These are phyloP conservation scores for Talinum fruticosum DNA, from an alignment of 148 eudicot species.

Conservation along the genomic window DNA sequence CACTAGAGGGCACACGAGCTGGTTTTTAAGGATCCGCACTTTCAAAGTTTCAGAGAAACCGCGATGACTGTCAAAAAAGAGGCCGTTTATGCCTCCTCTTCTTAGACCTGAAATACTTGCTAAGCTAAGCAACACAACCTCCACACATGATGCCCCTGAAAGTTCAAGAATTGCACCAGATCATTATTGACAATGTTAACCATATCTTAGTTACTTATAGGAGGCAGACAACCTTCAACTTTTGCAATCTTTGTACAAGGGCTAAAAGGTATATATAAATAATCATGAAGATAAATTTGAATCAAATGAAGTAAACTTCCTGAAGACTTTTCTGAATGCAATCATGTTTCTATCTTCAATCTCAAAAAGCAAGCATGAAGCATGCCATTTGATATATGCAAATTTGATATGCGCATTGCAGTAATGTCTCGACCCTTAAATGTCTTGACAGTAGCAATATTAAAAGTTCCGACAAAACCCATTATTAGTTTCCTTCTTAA, in stretches of 20 bases:
- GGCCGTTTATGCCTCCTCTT: conserved; percentile 2
- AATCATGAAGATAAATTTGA: neutral
- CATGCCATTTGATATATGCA: no score
- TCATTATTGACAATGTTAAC: neutral
- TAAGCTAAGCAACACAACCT: conserved; percentile 63
- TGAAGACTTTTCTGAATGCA: neutral
- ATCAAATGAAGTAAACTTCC: neutral
- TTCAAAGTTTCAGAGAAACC: conserved; percentile 12
- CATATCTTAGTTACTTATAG: neutral
- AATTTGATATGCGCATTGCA: no score
- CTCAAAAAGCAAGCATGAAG: no score
- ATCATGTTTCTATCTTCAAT: no score
- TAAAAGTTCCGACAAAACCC: neutral
- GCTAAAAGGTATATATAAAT: no score
- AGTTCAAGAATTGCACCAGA: neutral
- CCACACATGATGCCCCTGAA: conserved; percentile 88
- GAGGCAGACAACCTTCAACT: neutral
- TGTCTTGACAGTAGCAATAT: neutral
- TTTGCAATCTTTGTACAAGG: neutral
- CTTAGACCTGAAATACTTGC: neutral
- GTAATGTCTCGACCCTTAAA: neutral
- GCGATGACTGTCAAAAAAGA: neutral
- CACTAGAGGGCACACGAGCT: neutral
- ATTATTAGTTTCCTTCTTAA: neutral
- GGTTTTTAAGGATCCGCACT: neutral